Base-by-base conservation (phyloP, 164 flowering plant species). In the Vitis riparia region DNA sequence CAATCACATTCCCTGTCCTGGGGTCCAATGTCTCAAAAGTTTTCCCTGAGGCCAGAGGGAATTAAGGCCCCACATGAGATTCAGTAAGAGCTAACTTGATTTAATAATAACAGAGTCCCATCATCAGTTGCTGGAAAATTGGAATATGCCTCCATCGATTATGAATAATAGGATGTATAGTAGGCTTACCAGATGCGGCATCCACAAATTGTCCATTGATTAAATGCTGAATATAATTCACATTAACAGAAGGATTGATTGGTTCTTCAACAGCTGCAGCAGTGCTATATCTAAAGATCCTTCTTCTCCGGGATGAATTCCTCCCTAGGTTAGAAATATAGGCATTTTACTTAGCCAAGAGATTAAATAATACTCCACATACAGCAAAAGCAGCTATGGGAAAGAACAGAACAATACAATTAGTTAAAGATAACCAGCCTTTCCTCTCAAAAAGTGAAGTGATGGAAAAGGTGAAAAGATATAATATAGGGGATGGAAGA, bases 131-230 rank as follows among this genome's bases (percentile, higher is more conserved):
- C n/a, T 14, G n/a, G 56, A 53, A 14, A 53, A 12, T n/a, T 14
- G 15, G 14, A 53, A 13, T n/a, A 53, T 23, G 27, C 27, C 27
- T 23, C 27, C 15, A 15, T 49, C 17, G 27, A 27, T 1, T 4
- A 23, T 16, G 3, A 14, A 8, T 4, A 27, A 66, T 30, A 10
- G 27, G 27, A 23, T 23, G 27, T 23, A 23, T 23, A 19, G 55
- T 55, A 63, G 74, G 47, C 27, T 49, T 51, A 89, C 94, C 94
- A 64, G 94, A 86, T 62, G 84, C 94, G 9, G 94, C 72, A 79
- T 89, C 88, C 19, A 86, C 88, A 73, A 86, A 89, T 15, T 89
- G 23, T 6, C 94, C 94, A 75, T 85, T 71, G 52, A 89, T 89
- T 29, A 88, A 72, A 53, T 86, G 90, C 81, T 88, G 73, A 19